phyloP scores from a whole-genome alignment of 768 basidiomycete species.

The Fomitopsis pulvina region DNA sequence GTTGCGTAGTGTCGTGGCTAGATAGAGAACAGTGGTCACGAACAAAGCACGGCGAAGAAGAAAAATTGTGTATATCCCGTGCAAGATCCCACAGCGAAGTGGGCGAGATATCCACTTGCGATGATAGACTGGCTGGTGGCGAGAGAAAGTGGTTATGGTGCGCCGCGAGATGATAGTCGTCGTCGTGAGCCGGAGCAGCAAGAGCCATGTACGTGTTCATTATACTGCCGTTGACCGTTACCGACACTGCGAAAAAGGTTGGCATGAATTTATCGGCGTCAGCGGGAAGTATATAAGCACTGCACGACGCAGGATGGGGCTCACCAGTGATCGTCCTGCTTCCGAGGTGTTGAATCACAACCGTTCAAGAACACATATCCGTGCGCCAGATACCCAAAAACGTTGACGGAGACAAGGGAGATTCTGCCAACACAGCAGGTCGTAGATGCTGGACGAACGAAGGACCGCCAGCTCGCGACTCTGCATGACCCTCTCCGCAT shows the following conservation, averaged over 20 bases:
- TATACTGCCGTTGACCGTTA: slow-evolving; percentile 12
- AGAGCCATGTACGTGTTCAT: slow-evolving; percentile 17
- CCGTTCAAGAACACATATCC: slow-evolving; percentile 12
- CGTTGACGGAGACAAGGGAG: background rate
- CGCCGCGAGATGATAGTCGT: slow-evolving; percentile 5
- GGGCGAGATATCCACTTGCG: background rate
- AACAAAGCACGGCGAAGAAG: background rate
- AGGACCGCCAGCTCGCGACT: slow-evolving; percentile 8
- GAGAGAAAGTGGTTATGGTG: slow-evolving; percentile 1
- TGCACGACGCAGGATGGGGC: slow-evolving; percentile 11
- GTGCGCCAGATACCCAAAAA: slow-evolving; percentile 3
- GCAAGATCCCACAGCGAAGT: slow-evolving; percentile 8
- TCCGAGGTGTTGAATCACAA: background rate
- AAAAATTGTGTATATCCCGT: slow-evolving; percentile 7
- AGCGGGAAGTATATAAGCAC: slow-evolving; percentile 4
- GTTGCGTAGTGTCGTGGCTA: slow-evolving; percentile 3
- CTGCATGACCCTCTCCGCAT: slow-evolving; percentile 12
- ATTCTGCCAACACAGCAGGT: background rate
- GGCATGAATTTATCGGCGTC: slow-evolving; percentile 9
- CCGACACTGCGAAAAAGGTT: slow-evolving; percentile 1
- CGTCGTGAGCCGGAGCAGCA: slow-evolving; percentile 6
- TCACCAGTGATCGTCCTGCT: slow-evolving; percentile 7
- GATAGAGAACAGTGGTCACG: background rate
- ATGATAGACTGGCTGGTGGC: background rate
- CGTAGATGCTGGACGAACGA: slow-evolving; percentile 4